These are phyloP conservation scores for Penicillium sp. DNA, from an alignment of 2,329 filamentous ascomycete genomes.

Conservation along the genomic window DNA sequence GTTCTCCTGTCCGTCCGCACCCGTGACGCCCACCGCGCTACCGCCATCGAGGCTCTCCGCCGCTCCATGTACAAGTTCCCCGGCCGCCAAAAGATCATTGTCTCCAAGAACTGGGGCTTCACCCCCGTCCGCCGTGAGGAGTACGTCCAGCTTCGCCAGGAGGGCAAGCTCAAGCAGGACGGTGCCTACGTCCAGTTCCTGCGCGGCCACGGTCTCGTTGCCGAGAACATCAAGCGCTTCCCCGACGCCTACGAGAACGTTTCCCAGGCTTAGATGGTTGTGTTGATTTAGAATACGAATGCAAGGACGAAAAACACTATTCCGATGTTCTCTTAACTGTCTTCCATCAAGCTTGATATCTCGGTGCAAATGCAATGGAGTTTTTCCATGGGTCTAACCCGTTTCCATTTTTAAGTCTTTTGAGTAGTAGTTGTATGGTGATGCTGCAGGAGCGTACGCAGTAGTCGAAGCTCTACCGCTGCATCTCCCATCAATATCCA, in stretches of 20 bases:
- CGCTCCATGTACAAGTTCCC: conserved; percentile 99
- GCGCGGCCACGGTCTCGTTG: conserved; percentile 81
- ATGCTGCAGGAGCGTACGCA: background rate
- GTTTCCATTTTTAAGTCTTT: too few species aligned
- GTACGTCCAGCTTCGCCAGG: conserved; percentile 92
- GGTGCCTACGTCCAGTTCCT: conserved; percentile 99
- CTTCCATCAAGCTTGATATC: conserved; percentile 21
- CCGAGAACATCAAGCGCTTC: conserved; percentile 88
- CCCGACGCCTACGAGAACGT: conserved; percentile 68
- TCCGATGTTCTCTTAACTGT: conserved; percentile 21
- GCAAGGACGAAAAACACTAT: conserved; percentile 23
- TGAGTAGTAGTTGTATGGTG: background rate
- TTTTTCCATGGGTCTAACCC: conserved; percentile 20
- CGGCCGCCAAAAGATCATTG: conserved; percentile 99
- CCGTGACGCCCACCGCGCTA: conserved; percentile 86
- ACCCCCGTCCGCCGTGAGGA: conserved; percentile 96
- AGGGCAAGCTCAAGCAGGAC: conserved; percentile 89
- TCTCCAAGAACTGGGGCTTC: conserved; percentile 99
- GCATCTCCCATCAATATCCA: background rate
- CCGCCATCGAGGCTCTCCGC: conserved; percentile 96
- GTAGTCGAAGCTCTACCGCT: background rate
- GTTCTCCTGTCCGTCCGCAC: conserved; percentile 97
- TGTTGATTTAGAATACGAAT: conserved; percentile 28
- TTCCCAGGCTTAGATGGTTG: conserved; percentile 43
- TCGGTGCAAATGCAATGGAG: conserved; percentile 23